These are phyloP conservation scores for Epichloe bromicola DNA, from an alignment of 2,329 filamentous ascomycete species.

Conservation along the genomic window DNA sequence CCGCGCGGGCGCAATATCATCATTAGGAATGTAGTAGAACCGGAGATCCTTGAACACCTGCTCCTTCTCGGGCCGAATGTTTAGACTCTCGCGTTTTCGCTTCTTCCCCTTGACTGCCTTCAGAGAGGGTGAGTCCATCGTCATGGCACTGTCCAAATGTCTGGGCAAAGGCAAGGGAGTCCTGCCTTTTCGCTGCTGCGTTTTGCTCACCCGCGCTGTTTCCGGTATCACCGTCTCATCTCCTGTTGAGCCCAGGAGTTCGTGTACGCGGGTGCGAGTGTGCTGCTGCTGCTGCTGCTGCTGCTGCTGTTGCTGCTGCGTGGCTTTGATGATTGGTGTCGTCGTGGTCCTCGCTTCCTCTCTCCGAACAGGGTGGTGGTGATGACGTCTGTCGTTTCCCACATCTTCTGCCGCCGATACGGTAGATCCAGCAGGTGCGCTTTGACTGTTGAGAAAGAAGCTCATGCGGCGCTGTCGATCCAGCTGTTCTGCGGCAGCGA, in stretches of 20 bases:
- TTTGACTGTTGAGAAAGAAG: neutral
- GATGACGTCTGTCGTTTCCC: neutral
- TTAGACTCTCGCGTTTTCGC: slow-evolving; percentile 31
- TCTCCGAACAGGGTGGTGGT: neutral
- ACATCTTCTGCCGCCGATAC: neutral
- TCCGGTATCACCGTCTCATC: slow-evolving; percentile 18
- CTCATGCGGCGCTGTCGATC: slow-evolving; percentile 1
- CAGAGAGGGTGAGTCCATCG: slow-evolving; percentile 12
- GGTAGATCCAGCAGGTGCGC: neutral
- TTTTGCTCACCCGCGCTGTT: slow-evolving; percentile 16
- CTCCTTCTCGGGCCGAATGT: slow-evolving; percentile 35
- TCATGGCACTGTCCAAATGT: too few relatives aligned
- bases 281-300: slow-evolving; percentile 11
- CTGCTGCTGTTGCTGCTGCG: slow-evolving; percentile 10
- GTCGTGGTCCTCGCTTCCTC: neutral
- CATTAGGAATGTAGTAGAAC: slow-evolving; percentile 72
- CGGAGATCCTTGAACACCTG: slow-evolving; percentile 47
- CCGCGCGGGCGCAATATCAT: slow-evolving; percentile 55
- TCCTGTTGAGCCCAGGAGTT: neutral
- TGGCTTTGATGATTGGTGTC: slow-evolving; percentile 16
- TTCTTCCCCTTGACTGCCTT: slow-evolving; percentile 22
- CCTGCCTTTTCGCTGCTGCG: slow-evolving; percentile 15
- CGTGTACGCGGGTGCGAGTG: neutral
- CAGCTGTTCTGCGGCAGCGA: neutral
- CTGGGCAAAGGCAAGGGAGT: neutral